Percentiles rank a stretch among this genome's conserved stretches.
These are phyloP conservation scores for Ophidiomyces ophidiicola DNA, from an alignment of 2,329 filamentous ascomycete genomes.

Conservation along the genomic window DNA sequence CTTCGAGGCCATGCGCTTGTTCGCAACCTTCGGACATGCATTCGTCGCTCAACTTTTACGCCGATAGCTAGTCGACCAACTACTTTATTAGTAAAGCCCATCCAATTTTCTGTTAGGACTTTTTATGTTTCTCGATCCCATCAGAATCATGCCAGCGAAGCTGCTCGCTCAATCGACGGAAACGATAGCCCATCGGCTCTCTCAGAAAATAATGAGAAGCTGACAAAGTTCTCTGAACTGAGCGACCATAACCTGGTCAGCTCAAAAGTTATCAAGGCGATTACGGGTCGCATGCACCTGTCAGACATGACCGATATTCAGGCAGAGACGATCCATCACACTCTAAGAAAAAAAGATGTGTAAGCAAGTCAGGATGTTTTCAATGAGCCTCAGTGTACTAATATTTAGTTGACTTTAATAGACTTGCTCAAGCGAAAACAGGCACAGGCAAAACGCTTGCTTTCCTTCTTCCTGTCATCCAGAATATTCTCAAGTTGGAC, in stretches of 20 bases:
- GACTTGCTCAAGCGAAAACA: conserved; percentile 87
- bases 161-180: conserved; percentile 16
- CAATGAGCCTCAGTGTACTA: not conserved
- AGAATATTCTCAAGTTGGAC: conserved; percentile 57
- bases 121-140: conserved; percentile 24
- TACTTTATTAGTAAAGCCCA: conserved; percentile 17
- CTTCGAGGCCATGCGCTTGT: conserved; percentile 28
- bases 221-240: conserved; percentile 32
- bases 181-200: conserved; percentile 1
- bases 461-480: conserved; percentile 75
- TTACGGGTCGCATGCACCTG: conserved; percentile 62
- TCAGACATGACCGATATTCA: conserved; percentile 89
- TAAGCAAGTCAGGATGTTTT: conserved; percentile 43
- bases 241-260: conserved; percentile 42
- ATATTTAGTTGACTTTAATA: conserved; percentile 25
- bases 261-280: conserved; percentile 50
- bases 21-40: conserved; percentile 27
- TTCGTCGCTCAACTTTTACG: conserved; percentile 22
- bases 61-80: conserved; percentile 18
- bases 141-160: conserved; percentile 20
- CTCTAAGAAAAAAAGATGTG: conserved; percentile 70
- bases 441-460: conserved; percentile 94
- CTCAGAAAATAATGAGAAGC: conserved; percentile 14
- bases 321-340: conserved; percentile 65
- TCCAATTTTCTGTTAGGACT: conserved; percentile 18